Base-by-base conservation (phyloP, 75 land plant genomes). In the Selaginella tamariscina region DNA sequence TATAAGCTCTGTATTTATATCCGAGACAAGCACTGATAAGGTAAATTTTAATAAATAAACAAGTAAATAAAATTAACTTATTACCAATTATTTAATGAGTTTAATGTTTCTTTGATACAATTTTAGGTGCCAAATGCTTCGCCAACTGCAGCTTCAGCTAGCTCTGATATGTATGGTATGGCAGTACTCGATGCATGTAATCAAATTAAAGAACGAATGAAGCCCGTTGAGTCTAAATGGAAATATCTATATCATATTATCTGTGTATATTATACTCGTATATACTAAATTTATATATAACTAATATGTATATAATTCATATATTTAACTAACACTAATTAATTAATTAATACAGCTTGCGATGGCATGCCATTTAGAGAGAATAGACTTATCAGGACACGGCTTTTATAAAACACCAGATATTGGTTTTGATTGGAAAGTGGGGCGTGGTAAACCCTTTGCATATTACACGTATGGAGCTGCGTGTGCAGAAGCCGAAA, bases 21-120 rank as follows among this genome's bases (percentile, higher is more conserved):
- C 98, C 32, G 98, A 94, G 68, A 94, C 98, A 32, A 89, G 96
- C 73, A 94, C 96, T n/a, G 98, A 94, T 73, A 94, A 94, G 91
- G 98, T 91, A 32, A 64, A 2, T 60, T 0, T n/a, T n/a, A n/a
- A n/a, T n/a, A n/a, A n/a, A n/a, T n/a, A n/a, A n/a, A n/a, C n/a
- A n/a, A n/a, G n/a, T n/a, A n/a, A n/a, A n/a, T n/a, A n/a, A n/a
- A n/a, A n/a, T n/a, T n/a, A n/a, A n/a, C n/a, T n/a, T n/a, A n/a
- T n/a, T 15, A 39, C 49, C 49, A 5, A 5, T 39, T 15, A 39
- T 5, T 5, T 39, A 5, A 5, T 39, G 49, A n/a, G n/a, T 15
- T 39, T 15, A 39, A 5, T 15, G 15, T 15, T 5, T 39, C 49
- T 39, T 39, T 5, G 49, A 39, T n/a, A n/a, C n/a, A n/a, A 39